A percentile compares a stretch with the other conserved stretches of the same genome.
Conservation (phyloP, 1,284 basidiomycete genomes). For the Leccinum subrobustum region DNA sequence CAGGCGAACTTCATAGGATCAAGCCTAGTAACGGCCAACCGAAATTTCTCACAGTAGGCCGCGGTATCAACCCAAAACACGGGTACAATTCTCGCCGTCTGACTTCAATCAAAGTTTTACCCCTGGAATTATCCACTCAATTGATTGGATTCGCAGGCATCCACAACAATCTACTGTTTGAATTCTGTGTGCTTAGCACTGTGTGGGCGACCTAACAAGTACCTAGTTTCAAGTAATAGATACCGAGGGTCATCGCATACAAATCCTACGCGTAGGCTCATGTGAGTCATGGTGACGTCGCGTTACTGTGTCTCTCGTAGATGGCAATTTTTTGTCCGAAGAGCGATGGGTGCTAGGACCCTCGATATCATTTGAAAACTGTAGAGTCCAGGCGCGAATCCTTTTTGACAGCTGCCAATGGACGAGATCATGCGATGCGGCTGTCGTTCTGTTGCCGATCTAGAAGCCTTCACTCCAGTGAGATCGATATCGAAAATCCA, state of each 20-base stretch:
- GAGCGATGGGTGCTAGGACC: neutral
- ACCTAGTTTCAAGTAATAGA: neutral
- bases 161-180: neutral
- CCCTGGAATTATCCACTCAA: neutral
- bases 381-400: neutral
- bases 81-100: neutral
- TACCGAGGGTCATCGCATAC: neutral
- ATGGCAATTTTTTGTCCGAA: neutral
- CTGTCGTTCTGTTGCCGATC: neutral
- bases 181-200: neutral
- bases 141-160: neutral
- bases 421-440: neutral
- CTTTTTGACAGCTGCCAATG: neutral
- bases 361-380: neutral
- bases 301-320: neutral
- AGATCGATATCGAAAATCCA: neutral
- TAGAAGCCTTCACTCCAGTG: neutral
- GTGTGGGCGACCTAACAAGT: too few relatives aligned
- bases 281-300: neutral
- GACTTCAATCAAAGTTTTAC: too few relatives aligned
- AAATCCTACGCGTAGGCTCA: neutral
- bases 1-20: neutral
- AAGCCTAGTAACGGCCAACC: neutral
- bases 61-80: neutral
- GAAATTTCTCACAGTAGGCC: neutral